Evolutionary conservation across 2,329 filamentous ascomycete species (phyloP).

Genomic region (Fusarium xyrophilum): DNA sequence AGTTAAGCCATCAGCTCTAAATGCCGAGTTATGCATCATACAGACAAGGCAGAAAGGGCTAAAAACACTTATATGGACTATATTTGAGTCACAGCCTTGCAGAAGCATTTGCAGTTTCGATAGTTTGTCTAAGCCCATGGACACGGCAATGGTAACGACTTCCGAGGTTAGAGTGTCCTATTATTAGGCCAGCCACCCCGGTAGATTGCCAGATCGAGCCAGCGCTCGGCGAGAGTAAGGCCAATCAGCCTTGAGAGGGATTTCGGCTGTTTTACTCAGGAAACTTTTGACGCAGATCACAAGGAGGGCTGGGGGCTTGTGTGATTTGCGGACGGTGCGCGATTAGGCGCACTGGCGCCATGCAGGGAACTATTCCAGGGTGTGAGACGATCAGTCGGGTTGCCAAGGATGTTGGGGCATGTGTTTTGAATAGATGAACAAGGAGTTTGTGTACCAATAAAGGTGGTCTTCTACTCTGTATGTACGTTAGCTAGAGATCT

Average conservation of each 20-base stretch:
- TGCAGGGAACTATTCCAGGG: constrained; percentile 25
- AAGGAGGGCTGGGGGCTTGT: constrained; percentile 22
- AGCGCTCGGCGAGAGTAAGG: constrained; percentile 10
- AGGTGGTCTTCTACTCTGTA: background rate
- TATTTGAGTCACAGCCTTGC: constrained; percentile 32
- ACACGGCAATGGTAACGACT: constrained; percentile 3
- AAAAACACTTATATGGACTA: constrained; percentile 7
- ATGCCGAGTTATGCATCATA: constrained; percentile 2
- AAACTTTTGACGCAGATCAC: constrained; percentile 19
- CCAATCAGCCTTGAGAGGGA: constrained; percentile 17
- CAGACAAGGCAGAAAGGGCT: constrained; percentile 34
- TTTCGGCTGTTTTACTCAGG: constrained; percentile 17
- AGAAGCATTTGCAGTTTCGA: constrained; percentile 22
- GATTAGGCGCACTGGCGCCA: constrained; percentile 40
- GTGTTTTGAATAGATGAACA: constrained; percentile 1
- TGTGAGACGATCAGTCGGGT: constrained; percentile 25
- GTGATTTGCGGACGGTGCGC: constrained; percentile 39
- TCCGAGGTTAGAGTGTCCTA: constrained; percentile 23
- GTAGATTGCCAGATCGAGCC: constrained; percentile 24
- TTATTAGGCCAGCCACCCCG: constrained; percentile 29
- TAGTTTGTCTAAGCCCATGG: constrained; percentile 17
- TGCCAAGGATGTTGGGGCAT: constrained; percentile 4
- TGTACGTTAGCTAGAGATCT: background rate
- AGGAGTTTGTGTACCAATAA: background rate
- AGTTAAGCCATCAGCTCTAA: constrained; percentile 9